Evolutionary conservation across 768 basidiomycete species (phyloP), one percentile per base, ranked within the genome.

Genomic region (Mycena chlorophos): DNA sequence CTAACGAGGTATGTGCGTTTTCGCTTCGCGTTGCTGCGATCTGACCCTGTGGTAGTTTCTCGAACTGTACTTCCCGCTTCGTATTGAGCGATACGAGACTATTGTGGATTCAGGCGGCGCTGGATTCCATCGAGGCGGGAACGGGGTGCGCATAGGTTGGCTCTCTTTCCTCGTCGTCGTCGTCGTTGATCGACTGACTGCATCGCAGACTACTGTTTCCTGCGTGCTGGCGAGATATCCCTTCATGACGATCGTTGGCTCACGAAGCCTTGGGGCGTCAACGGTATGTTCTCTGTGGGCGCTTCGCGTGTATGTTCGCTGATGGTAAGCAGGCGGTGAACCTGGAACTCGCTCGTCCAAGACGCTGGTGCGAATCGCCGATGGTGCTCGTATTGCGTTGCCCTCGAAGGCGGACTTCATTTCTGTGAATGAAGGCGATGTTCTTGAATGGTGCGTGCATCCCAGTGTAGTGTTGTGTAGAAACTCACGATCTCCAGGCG

Each of bases 211-310:
- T 70, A 70, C 49, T 53, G 52, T 27, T 70, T 70, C 58, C 56
- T 70, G n/a, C 65, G 65, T 40, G 50, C 52, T 23, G 69, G 69
- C 5, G 65, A 64, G 26, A 63, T 71, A 29, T 69, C 69, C 40
- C 34, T 71, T 3, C 69, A 71, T 55, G 69, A 71, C 49, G 69
- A 71, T 34, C 65, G 69, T 4, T 71, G 69, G 67, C 63, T 67
- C 39, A 71, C 69, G 10, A 69, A 68, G 51, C 69, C 69, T n/a
- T 71, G 69, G 69, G 69, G 69, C 37, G 69, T 71, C n/a, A 66
- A 71, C 52, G 69, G 68, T 45, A 23, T 14, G 40, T 40, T 20
- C 6, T 29, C 22, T 6, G 5, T 51, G 10, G 34, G 34, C 28
- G 19, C 4, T 37, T 14, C 2, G 13, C 17, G n/a, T 10, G 3